phyloP scores from a whole-genome alignment of 2,329 filamentous ascomycete genomes.

The Didymella sp. region DNA sequence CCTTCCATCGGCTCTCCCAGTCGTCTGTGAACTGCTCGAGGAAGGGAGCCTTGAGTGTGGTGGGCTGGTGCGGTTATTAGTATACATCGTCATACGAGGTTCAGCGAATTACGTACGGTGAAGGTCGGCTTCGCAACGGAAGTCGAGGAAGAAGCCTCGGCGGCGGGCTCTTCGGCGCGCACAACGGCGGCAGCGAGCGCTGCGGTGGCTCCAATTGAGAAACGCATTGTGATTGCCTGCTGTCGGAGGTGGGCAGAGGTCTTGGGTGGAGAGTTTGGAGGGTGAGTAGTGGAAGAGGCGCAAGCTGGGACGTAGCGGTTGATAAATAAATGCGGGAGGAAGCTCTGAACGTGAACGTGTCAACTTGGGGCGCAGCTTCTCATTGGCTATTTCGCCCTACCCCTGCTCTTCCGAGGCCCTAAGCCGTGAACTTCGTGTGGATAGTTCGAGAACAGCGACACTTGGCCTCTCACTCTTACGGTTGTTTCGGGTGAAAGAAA shows the following conservation, averaged over 20 bases:
- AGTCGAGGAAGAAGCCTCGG: slow-evolving; percentile 63
- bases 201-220: slow-evolving; percentile 76
- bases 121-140: slow-evolving; percentile 78
- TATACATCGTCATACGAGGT: not conserved
- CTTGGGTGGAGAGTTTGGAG: slow-evolving; percentile 25
- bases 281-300: slow-evolving; percentile 29
- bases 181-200: slow-evolving; percentile 75
- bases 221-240: slow-evolving; percentile 55
- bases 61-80: slow-evolving; percentile 68
- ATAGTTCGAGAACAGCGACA: slow-evolving; percentile 17
- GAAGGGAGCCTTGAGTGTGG: slow-evolving; percentile 88
- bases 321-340: slow-evolving; percentile 36
- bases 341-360: slow-evolving; percentile 33
- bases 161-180: slow-evolving; percentile 65
- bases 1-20: slow-evolving; percentile 93
- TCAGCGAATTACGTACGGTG: slow-evolving; percentile 69
- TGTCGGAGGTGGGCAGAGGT: slow-evolving; percentile 41
- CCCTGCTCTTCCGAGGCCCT: slow-evolving; percentile 12
- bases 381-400: slow-evolving; percentile 14
- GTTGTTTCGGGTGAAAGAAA: slow-evolving; percentile 1
- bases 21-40: slow-evolving; percentile 98
- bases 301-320: slow-evolving; percentile 31
- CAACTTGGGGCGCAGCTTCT: slow-evolving; percentile 15
- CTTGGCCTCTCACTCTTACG: slow-evolving; percentile 10
- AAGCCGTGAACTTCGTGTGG: slow-evolving; percentile 8